Base-by-base conservation (phyloP, 495 filamentous ascomycete species). In the Acidomyces sp. region DNA sequence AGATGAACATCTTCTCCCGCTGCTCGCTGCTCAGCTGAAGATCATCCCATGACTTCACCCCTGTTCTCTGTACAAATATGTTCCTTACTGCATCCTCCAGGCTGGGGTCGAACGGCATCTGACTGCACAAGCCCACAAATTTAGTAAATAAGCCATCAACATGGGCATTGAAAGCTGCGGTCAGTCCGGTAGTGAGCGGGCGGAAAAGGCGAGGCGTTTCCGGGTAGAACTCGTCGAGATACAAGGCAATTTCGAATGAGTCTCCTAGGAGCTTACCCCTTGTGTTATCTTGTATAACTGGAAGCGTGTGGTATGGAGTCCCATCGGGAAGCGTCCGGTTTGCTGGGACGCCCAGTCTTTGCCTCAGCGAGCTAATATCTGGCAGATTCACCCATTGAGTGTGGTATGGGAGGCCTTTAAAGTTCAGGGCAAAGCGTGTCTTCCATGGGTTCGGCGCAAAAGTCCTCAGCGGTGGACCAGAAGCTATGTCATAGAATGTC, bases 391-490 rank as follows among this genome's bases (percentile, higher is more conserved):
- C 64, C 72, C 71, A 73, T 18, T 50, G 32, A n/a, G 75, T 78
- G 11, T 38, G 39, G 62, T 69, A 74, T 1, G 64, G 56, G 3
- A 65, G 21, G 21, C 28, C n/a, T 47, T 75, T 78, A 68, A 74
- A 74, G 59, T 72, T 77, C 23, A 80, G 68, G 0, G 76, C 71
- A 12, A 58, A 52, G 3, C 75, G 71, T 28, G 61, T 39, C 53
- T 79, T 79, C 68, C 70, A 77, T 3, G 75, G 74, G 53, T 80
- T 80, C 3, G 67, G 67, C 0, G 67, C 54, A 50, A 31, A 63
- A 21, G 62, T 55, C 7, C 53, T 50, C 3, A 54, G 43, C 36
- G 71, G 63, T 6, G 57, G 55, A 1, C 47, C 33, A 5, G 61
- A 59, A 36, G 65, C 62, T 50, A 78, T 74, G 61, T 80, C 74